phyloP scores from a whole-genome alignment of 2,329 filamentous ascomycete species.

The Aspergillus neotritici region DNA sequence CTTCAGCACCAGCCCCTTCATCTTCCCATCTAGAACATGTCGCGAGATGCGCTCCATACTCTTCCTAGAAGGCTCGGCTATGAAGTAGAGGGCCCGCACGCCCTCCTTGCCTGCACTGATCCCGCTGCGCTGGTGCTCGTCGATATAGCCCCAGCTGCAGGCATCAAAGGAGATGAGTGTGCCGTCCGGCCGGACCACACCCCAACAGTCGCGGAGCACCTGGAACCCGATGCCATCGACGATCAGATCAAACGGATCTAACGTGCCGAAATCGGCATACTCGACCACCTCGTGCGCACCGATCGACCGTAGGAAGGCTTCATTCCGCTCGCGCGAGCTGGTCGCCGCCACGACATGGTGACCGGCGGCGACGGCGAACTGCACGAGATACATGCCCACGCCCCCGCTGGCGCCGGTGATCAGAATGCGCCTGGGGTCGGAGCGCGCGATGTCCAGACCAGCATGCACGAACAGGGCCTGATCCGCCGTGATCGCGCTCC shows the following conservation, averaged over 20 bases:
- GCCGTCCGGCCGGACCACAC: conserved; percentile 11
- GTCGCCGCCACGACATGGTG: conserved; percentile 27
- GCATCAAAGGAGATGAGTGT: conserved; percentile 22
- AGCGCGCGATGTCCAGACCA: neutral
- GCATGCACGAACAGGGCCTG: conserved; percentile 26
- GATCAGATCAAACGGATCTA: conserved; percentile 15
- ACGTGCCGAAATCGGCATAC: conserved; percentile 21
- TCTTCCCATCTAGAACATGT: conserved; percentile 9
- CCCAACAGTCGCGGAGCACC: conserved; percentile 17
- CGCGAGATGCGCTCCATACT: conserved; percentile 11
- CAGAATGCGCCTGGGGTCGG: conserved; percentile 16
- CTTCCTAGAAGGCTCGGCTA: conserved; percentile 11
- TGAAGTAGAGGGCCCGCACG: conserved; percentile 20
- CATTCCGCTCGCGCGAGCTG: conserved; percentile 30
- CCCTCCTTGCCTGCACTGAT: conserved; percentile 8
- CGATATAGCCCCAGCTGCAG: conserved; percentile 20
- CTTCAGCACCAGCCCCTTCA: conserved; percentile 17
- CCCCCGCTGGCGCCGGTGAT: conserved; percentile 36
- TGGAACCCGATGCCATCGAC: conserved; percentile 22
- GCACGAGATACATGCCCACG: conserved; percentile 32
- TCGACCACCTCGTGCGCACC: conserved; percentile 36
- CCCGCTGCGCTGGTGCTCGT: conserved; percentile 13
- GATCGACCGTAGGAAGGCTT: conserved; percentile 25
- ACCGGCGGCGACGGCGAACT: conserved; percentile 29
- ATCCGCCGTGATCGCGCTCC: conserved; percentile 24